A percentile compares a stretch with the other conserved stretches of the same genome.
These are phyloP conservation scores for Tulasnella sp. DNA, from an alignment of 768 basidiomycete species.

Conservation along the genomic window DNA sequence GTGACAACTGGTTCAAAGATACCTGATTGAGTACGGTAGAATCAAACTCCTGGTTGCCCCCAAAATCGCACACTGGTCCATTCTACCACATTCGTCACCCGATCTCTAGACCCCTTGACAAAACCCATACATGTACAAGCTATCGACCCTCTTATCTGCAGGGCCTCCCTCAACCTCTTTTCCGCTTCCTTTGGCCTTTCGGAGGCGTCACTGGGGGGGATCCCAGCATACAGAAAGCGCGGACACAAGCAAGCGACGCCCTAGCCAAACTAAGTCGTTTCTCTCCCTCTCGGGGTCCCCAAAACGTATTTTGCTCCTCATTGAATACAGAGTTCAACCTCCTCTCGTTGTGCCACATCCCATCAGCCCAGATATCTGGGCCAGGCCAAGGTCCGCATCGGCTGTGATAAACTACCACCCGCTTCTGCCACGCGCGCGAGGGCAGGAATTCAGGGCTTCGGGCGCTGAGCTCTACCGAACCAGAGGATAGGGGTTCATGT, in stretches of 20 bases:
- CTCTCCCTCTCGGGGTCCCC: neutral
- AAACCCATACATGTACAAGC: neutral
- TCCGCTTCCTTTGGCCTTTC: too few relatives aligned
- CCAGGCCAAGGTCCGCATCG: neutral
- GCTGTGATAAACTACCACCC: neutral
- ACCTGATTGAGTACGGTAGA: neutral
- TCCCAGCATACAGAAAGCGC: neutral
- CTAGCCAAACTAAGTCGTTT: neutral
- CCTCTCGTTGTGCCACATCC: neutral
- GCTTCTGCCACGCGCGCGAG: slow-evolving; percentile 1
- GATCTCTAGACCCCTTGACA: neutral
- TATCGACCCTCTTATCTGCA: neutral
- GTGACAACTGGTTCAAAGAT: neutral
- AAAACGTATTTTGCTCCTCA: neutral
- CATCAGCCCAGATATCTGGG: neutral
- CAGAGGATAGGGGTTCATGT: neutral
- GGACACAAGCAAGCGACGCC: neutral
- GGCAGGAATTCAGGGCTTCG: neutral
- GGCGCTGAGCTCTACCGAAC: neutral
- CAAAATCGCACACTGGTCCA: neutral
- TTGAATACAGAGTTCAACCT: neutral
- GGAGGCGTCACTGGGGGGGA: too few relatives aligned
- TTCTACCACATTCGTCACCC: neutral
- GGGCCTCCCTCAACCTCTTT: neutral
- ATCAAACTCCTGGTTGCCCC: neutral